Evolutionary conservation across 768 basidiomycete genomes (phyloP), one percentile per base, ranked within the genome.

Genomic region (Vararia minispora): DNA sequence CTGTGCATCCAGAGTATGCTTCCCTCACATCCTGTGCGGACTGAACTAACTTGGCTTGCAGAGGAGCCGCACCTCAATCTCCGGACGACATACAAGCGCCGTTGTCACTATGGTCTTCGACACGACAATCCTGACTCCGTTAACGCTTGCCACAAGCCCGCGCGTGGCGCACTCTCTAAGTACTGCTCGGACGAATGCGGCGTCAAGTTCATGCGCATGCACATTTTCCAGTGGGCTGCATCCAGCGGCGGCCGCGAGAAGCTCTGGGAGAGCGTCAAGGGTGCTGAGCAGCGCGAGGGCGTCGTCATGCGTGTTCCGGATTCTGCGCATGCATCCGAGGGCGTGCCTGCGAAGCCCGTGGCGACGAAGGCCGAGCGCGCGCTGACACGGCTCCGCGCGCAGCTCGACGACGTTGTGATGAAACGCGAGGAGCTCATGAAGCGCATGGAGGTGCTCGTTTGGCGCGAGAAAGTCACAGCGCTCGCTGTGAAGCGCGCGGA

Each of bases 141-240:
- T 1, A 69, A 72, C 41, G 75, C 79, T 2, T 94, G 89, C 52
- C 82, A 82, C 54, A 80, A 76, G 44, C 80, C 89, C 8, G 76
- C 82, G 6, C 79, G 84, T 12, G 80, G 83, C 17, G 72, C 72
- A 2, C 79, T 89, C 51, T 91, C 88, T 17, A 92, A 92, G 56
- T 94, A 89, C 55, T 94, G 89, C 56, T 89, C 86, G 11, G 81
- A 87, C 37, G 84, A 82, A 44, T 94, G 89, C 47, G 89, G 89
- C 10, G 61, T 84, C 44, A 72, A 71, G 46, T 80, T 72, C 58
- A 77, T 83, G 76, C 72, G 70, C 44, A 59, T 62, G 32, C 75
- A 74, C 31, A 74, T 85, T 33, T 65, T 75, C 18, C 63, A 62
- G 27, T 84, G 74, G 71, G 60, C 71, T 9, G 70, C 70, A 48